Conservation (phyloP, 2,329 filamentous ascomycete genomes). For the Parastagonospora avenae region DNA sequence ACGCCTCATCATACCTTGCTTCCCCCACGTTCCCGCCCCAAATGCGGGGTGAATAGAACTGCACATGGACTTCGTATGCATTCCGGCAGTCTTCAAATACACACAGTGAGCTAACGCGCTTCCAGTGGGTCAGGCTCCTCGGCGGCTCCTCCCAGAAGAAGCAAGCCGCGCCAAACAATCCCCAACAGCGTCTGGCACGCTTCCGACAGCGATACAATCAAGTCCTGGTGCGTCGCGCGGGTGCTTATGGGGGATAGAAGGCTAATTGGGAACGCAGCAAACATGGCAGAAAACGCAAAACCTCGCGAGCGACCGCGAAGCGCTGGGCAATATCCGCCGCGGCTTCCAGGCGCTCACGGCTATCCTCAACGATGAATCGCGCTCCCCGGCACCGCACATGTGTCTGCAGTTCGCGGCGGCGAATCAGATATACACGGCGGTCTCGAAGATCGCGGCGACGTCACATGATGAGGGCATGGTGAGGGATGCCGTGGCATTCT, state of each 20-base stretch:
- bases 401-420: conserved; percentile 86
- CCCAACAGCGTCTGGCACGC: conserved; percentile 64
- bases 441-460: conserved; percentile 85
- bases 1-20: not conserved
- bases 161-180: conserved; percentile 57
- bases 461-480: conserved; percentile 87
- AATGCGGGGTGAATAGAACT: conserved; percentile 1
- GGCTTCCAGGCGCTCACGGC: conserved; percentile 62
- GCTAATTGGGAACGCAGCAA: conserved; percentile 51
- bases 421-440: conserved; percentile 86
- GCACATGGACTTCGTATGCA: conserved; percentile 1
- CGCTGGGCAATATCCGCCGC: conserved; percentile 56
- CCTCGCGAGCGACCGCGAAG: conserved; percentile 57
- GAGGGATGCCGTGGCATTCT: conserved; percentile 81
- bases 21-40: not conserved
- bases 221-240: conserved; percentile 53
- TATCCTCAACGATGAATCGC: conserved; percentile 86
- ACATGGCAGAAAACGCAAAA: conserved; percentile 64
- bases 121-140: conserved; percentile 67
- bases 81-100: not conserved
- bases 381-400: conserved; percentile 84
- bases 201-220: conserved; percentile 67
- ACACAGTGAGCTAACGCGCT: not conserved
- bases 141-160: conserved; percentile 60
- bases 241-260: not conserved